Conservation (phyloP, 768 basidiomycete species). For the Boletus barrowsii region DNA sequence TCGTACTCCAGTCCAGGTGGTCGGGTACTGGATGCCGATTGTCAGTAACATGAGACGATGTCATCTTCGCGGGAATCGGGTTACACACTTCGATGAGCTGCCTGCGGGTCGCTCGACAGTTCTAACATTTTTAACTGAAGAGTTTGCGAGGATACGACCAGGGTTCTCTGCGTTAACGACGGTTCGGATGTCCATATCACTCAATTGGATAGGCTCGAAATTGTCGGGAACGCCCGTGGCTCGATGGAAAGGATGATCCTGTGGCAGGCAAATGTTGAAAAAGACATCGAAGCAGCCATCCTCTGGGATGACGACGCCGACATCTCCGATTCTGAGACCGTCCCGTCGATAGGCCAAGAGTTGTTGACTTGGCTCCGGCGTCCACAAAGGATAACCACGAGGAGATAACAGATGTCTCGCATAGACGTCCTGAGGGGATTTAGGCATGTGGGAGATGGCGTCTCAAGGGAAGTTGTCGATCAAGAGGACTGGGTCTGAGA, state of each 20-base stretch:
- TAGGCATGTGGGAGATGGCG: not conserved
- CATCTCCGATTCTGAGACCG: conserved; percentile 34
- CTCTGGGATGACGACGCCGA: conserved; percentile 24
- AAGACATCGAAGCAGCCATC: conserved; percentile 2
- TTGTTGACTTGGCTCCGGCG: conserved; percentile 24
- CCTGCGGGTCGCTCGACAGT: not conserved
- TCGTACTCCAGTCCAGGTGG: not conserved
- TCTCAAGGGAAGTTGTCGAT: no score
- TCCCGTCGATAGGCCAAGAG: conserved; percentile 21
- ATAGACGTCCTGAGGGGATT: conserved; percentile 16
- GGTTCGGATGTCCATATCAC: conserved; percentile 3
- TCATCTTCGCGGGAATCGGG: not conserved
- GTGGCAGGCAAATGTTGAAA: conserved; percentile 27
- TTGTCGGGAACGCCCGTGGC: conserved; percentile 23
- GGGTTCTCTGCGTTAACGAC: conserved; percentile 2
- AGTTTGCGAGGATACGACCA: conserved; percentile 3
- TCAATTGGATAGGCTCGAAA: conserved; percentile 20
- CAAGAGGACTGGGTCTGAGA: not conserved
- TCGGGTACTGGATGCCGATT: not conserved
- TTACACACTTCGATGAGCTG: not conserved
- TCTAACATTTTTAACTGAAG: conserved; percentile 3
- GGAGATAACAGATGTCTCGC: conserved; percentile 8
- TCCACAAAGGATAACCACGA: conserved; percentile 33
- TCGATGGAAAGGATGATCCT: conserved; percentile 22
- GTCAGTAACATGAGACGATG: not conserved